A percentile compares a stretch with the other conserved stretches of the same genome.
Conservation (phyloP, 2,329 filamentous ascomycete genomes). For the Aspergillus viridinutans region DNA sequence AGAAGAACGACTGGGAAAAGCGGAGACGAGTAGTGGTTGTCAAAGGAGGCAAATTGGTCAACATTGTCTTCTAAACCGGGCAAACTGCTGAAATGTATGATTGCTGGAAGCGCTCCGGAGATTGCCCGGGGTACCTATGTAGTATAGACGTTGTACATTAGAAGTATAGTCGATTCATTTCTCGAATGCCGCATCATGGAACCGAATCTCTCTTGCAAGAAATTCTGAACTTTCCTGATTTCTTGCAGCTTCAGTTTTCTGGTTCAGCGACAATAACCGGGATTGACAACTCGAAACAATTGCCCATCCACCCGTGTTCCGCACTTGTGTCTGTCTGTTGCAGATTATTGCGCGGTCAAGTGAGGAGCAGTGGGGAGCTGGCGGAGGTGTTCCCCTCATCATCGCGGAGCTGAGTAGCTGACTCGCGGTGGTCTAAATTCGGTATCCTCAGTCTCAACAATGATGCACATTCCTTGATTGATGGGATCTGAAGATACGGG, state of each 20-base stretch:
- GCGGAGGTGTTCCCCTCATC: slow-evolving; percentile 9
- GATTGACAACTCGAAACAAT: background rate
- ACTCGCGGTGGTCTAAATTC: background rate
- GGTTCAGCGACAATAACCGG: background rate
- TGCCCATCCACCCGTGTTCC: background rate
- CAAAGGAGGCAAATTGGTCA: slow-evolving; percentile 64
- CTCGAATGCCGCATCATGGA: background rate
- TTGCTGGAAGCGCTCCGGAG: too few relatives aligned
- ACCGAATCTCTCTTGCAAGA: background rate
- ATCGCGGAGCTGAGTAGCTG: background rate
- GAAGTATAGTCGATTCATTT: background rate
- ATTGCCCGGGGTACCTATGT: background rate
- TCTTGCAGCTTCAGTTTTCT: background rate
- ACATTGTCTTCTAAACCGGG: slow-evolving; percentile 58
- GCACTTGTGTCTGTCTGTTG: background rate
- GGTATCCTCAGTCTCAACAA: background rate
- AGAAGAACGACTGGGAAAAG: slow-evolving; percentile 46
- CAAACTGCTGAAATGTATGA: background rate
- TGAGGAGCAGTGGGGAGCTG: slow-evolving; percentile 2
- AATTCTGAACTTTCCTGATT: too few relatives aligned
- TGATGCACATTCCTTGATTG: background rate
- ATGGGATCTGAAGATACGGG: background rate
- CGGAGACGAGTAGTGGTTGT: slow-evolving; percentile 66
- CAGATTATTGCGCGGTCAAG: background rate
- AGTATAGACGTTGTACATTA: slow-evolving; percentile 4